Evolutionary conservation across 75 land plant species (phyloP).

Genomic region (Selaginella moellendorffii): DNA sequence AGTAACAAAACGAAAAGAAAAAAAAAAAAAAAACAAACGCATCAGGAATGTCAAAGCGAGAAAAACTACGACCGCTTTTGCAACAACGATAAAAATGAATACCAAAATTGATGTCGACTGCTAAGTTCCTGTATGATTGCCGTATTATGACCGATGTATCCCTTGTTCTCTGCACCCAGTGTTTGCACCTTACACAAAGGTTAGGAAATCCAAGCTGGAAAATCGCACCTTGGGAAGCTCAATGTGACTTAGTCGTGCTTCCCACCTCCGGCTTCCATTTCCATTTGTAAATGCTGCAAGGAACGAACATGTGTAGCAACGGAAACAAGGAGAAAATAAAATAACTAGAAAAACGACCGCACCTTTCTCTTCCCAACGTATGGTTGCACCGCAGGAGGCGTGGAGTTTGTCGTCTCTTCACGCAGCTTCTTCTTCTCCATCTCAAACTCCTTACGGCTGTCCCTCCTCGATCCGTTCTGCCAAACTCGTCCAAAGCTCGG

Average conservation of each 20-base stretch:
- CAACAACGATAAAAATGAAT: neutral
- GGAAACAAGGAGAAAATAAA: neutral
- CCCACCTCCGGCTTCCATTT: too few relatives aligned
- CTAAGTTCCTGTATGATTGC: neutral
- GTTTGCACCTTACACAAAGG: too few relatives aligned
- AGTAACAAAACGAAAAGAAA: neutral
- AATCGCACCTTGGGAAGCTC: too few relatives aligned
- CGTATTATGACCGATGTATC: neutral
- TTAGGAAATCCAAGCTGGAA: too few relatives aligned
- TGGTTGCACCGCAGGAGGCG: constrained; percentile 37
- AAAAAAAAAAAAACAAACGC: neutral
- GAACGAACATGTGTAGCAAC: neutral
- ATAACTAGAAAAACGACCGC: neutral
- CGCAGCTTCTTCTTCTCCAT: constrained; percentile 26
- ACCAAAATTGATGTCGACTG: neutral
- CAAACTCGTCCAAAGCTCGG: constrained; percentile 97
- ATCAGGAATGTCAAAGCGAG: neutral
- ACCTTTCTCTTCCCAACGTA: constrained; percentile 82
- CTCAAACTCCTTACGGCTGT: constrained; percentile 82
- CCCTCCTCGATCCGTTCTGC: constrained; percentile 81
- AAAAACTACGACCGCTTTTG: neutral
- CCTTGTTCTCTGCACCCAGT: too few relatives aligned
- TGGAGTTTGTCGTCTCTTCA: constrained; percentile 7
- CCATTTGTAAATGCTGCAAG: too few relatives aligned
- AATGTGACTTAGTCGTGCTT: too few relatives aligned